Base-by-base conservation (phyloP, 2,329 filamentous ascomycete genomes). In the Calonectria multiphialidica region DNA sequence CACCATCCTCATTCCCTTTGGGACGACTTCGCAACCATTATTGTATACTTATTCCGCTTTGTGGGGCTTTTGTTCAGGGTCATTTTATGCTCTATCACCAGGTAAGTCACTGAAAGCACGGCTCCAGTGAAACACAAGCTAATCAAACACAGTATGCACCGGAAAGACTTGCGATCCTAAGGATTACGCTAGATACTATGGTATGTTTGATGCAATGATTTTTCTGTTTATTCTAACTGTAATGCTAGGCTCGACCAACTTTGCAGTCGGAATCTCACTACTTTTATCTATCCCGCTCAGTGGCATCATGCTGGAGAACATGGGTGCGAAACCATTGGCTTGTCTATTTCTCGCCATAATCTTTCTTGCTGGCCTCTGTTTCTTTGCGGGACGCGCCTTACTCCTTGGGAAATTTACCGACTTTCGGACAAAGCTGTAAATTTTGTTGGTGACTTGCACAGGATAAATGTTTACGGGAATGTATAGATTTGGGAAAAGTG, bases 51-150 rank as follows among this genome's bases (percentile, higher is more conserved):
- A 87, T 40, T 79, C 83, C 1, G 84, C 84, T 0, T 74, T 87
- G 0, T 88, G 86, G 77, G 87, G 86, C 0, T 85, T 87, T n/a
- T 84, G 84, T 0, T 86, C 84, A 0, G 87, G 86, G 0, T 83
- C 83, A 0, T 88, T 84, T 79, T 79, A 88, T 13, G 83, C 83
- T 0, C 79, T 86, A 2, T 81, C 82, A 1, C 80, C 78, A 23
- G 66, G 77, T 79, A 64, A 53, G 75, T 21, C 2, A 6, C 1
- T 3, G 79, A 8, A 7, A 5, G 1, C 0, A 6, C 2, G 2
- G 13, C 1, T 7, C 1, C 1, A 2, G 1, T 7, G 1, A 1
- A 2, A 37, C 53, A 0, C 3, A 40, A n/a, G 7, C 21, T 72
- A 10, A 72, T n/a, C 3, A 5, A 2, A 0, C 5, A 3, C 80